A percentile compares a stretch with the other conserved stretches of the same genome.
phyloP scores from a whole-genome alignment of 225 moss, liverwort and hornwort species.

The Antitrichia curtipendula region DNA sequence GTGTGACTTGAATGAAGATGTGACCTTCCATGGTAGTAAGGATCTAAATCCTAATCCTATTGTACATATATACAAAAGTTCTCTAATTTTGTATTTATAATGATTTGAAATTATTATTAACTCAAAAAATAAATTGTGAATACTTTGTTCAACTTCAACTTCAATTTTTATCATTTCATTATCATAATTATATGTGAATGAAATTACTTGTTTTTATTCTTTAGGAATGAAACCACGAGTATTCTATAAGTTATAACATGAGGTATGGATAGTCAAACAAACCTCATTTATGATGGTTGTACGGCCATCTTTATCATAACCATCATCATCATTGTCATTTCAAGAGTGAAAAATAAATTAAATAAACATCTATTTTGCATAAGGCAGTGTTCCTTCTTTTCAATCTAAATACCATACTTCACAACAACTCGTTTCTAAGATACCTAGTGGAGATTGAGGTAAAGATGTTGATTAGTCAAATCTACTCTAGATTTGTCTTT shows the following conservation, averaged over 20 bases:
- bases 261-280: background rate
- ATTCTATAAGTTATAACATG: background rate
- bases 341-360: background rate
- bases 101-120: background rate
- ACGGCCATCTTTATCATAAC: background rate
- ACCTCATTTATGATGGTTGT: rapidly evolving
- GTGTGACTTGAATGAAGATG: no score
- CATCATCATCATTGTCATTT: background rate
- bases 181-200: background rate
- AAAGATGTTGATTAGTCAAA: background rate
- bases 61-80: background rate
- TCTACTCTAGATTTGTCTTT: background rate
- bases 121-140: rapidly evolving
- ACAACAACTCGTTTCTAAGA: background rate
- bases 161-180: background rate
- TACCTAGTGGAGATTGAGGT: rapidly evolving
- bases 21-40: no score
- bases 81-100: background rate
- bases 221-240: background rate
- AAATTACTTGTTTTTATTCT: no score
- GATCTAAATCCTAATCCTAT: background rate
- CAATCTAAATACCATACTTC: background rate
- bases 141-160: background rate
- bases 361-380: background rate
- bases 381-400: rapidly evolving